Conservation (phyloP, 371 early-diverging fungal species). For the Syncephalis plumigaleata region DNA sequence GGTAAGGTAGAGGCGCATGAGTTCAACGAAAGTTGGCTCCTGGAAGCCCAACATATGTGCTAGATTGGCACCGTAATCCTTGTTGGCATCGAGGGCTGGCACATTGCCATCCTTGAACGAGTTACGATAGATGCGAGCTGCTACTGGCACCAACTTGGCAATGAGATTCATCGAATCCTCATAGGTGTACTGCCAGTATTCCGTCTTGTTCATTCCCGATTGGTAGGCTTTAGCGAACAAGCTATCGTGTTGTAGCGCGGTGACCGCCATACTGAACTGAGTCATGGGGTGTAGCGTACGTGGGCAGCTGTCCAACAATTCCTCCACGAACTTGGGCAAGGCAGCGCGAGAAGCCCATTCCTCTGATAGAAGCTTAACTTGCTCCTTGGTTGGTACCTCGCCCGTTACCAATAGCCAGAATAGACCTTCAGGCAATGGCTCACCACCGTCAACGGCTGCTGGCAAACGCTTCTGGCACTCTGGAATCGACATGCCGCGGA, state of each 20-base stretch:
- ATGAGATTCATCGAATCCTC: slow-evolving; percentile 97
- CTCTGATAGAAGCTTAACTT: slow-evolving; percentile 77
- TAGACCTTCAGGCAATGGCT: slow-evolving; percentile 93
- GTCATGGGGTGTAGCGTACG: slow-evolving; percentile 97
- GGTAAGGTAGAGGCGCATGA: slow-evolving; percentile 95
- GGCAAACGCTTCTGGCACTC: slow-evolving; percentile 90
- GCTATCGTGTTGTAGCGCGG: slow-evolving; percentile 89
- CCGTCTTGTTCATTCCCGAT: slow-evolving; percentile 79
- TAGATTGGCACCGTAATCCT: slow-evolving; percentile 92
- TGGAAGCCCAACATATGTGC: slow-evolving; percentile 83
- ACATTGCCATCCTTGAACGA: slow-evolving; percentile 94
- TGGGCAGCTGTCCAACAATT: slow-evolving; percentile 93
- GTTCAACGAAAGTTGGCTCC: slow-evolving; percentile 80
- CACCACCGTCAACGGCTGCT: slow-evolving; percentile 69
- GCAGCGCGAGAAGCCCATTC: slow-evolving; percentile 92
- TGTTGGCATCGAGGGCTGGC: slow-evolving; percentile 56
- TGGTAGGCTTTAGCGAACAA: slow-evolving; percentile 93
- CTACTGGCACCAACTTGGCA: slow-evolving; percentile 92
- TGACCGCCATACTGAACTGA: slow-evolving; percentile 91
- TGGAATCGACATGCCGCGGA: slow-evolving; percentile 92
- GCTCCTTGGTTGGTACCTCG: slow-evolving; percentile 88
- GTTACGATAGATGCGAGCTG: slow-evolving; percentile 96
- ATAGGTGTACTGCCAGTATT: slow-evolving; percentile 93
- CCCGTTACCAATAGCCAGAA: slow-evolving; percentile 97
- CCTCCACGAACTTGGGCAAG: slow-evolving; percentile 85